Percentiles rank a stretch among this genome's conserved stretches.
These are phyloP conservation scores for Ophiostoma montium DNA, from an alignment of 2,329 filamentous ascomycete species.

Conservation along the genomic window DNA sequence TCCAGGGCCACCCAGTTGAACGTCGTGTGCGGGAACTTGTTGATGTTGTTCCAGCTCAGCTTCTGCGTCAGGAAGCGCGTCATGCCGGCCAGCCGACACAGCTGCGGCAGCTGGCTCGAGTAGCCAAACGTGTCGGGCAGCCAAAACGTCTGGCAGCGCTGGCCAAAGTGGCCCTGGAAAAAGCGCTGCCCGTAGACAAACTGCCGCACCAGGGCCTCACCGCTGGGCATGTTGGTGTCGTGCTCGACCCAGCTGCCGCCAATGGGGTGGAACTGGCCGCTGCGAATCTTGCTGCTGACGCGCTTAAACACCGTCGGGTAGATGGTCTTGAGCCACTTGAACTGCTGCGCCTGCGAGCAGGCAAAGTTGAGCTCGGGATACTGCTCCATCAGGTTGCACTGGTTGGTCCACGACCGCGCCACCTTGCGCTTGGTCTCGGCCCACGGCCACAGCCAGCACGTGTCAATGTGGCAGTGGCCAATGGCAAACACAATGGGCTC, in stretches of 20 bases:
- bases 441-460: conserved; percentile 97
- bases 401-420: conserved; percentile 88
- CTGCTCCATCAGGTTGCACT: conserved; percentile 86
- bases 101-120: conserved; percentile 82
- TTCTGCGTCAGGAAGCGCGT: conserved; percentile 95
- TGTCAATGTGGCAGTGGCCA: conserved; percentile 96
- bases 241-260: conserved; percentile 98
- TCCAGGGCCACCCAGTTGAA: conserved; percentile 98
- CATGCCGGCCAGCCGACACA: conserved; percentile 93
- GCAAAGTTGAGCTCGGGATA: conserved; percentile 91
- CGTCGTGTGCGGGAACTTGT: conserved; percentile 95
- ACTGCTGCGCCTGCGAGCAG: conserved; percentile 91
- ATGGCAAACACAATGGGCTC: conserved; percentile 73
- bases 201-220: conserved; percentile 84
- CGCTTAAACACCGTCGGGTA: conserved; percentile 84
- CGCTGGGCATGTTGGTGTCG: conserved; percentile 93
- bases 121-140: conserved; percentile 97
- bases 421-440: conserved; percentile 96
- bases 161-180: conserved; percentile 85
- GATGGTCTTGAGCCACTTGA: conserved; percentile 85
- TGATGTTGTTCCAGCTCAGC: conserved; percentile 99
- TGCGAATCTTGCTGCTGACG: conserved; percentile 80
- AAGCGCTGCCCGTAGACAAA: conserved; percentile 93
- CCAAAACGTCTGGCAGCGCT: conserved; percentile 87
- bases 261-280: conserved; percentile 85